These are phyloP conservation scores for Spizellomyces punctatus DNA, from an alignment of 192 early-diverging fungal genomes.

Conservation along the genomic window DNA sequence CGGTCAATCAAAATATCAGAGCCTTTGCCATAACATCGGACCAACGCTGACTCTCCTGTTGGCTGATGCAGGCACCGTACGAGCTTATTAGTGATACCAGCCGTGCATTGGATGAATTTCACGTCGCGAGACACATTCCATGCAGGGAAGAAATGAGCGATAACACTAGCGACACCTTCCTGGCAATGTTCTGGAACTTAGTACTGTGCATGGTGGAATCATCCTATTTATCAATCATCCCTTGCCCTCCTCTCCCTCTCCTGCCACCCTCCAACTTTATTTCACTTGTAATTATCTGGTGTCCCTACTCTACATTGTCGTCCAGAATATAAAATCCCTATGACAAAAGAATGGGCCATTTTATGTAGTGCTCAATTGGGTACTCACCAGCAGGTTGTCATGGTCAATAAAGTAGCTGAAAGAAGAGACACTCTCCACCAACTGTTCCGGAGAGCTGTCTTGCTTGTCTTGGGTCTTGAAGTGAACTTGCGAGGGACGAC, in stretches of 20 bases:
- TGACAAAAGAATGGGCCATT: no score
- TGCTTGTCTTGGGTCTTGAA: no score
- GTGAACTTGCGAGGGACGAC: no score
- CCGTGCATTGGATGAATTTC: conserved; percentile 43
- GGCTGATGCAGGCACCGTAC: conserved; percentile 69
- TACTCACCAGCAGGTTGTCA: conserved; percentile 2
- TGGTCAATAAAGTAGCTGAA: conserved; percentile 4
- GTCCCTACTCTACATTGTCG: no score
- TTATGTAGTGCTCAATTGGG: no score
- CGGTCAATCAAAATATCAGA: conserved; percentile 89
- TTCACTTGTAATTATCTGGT: no score
- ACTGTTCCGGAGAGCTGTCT: no score
- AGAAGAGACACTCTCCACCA: not conserved
- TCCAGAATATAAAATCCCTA: no score
- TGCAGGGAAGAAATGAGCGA: conserved; percentile 35
- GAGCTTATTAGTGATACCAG: conserved; percentile 64
- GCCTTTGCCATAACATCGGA: conserved; percentile 87
- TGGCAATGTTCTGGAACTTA: not conserved
- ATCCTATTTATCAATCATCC: not conserved
- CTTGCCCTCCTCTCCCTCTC: no score
- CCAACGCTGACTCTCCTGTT: conserved; percentile 65
- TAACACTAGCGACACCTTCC: conserved; percentile 27
- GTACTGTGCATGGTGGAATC: not conserved
- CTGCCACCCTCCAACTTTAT: no score
- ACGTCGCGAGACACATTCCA: conserved; percentile 38